Evolutionary conservation across 1,139 yeast genomes (phyloP).

Genomic region (Candida buenavistaensis): DNA sequence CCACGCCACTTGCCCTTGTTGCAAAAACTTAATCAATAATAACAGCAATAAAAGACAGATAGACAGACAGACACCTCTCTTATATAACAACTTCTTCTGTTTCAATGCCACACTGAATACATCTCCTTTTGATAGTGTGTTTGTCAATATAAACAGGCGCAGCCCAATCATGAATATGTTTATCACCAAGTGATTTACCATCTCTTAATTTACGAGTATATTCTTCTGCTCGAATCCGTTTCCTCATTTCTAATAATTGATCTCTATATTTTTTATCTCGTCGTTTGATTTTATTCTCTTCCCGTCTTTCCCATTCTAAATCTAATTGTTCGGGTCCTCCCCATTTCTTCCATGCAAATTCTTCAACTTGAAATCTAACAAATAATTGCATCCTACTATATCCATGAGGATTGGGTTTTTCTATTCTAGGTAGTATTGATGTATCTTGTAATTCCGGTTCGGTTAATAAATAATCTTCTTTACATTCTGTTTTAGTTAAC

Average conservation of each 20-base stretch:
- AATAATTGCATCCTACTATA: slow-evolving; percentile 92
- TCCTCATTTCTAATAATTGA: slow-evolving; percentile 80
- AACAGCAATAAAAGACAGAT: too few relatives aligned
- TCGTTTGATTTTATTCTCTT: slow-evolving; percentile 65
- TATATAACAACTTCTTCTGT: slow-evolving; percentile 58
- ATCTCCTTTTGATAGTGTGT: slow-evolving; percentile 55
- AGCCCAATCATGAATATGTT: slow-evolving; percentile 82
- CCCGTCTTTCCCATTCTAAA: slow-evolving; percentile 87
- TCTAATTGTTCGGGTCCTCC: slow-evolving; percentile 87
- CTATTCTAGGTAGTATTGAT: slow-evolving; percentile 68
- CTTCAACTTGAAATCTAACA: slow-evolving; percentile 86
- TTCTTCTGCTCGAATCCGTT: slow-evolving; percentile 90
- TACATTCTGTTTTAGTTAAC: slow-evolving; percentile 92
- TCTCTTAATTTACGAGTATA: slow-evolving; percentile 68
- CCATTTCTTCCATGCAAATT: slow-evolving; percentile 92
- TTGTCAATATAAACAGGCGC: slow-evolving; percentile 44
- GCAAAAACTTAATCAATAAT: too few relatives aligned
- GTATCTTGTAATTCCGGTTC: slow-evolving; percentile 87
- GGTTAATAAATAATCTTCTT: slow-evolving; percentile 86
- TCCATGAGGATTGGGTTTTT: slow-evolving; percentile 94
- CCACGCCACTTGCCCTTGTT: too few relatives aligned
- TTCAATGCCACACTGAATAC: slow-evolving; percentile 83
- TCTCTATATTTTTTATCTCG: slow-evolving; percentile 78
- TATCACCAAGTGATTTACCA: slow-evolving; percentile 48
- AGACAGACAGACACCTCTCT: neutral